Evolutionary conservation across 2,329 filamentous ascomycete genomes (phyloP).

Genomic region (Aspergillus quadricinctus): DNA sequence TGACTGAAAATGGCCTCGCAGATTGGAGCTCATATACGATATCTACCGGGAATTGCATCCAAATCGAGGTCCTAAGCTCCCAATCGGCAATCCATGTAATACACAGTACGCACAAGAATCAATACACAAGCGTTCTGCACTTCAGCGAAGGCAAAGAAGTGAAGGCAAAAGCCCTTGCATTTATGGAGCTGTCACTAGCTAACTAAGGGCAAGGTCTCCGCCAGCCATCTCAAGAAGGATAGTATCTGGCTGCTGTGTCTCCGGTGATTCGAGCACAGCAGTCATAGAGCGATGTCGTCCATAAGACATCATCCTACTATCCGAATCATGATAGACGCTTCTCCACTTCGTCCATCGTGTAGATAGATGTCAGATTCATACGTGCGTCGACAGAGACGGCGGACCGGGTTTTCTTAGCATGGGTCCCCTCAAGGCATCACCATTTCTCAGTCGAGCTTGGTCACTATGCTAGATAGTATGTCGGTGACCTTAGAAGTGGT

Average conservation of each 20-base stretch:
- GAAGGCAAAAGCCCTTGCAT: too few species aligned
- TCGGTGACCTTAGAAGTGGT: background rate
- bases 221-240: too few species aligned
- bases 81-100: background rate
- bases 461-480: background rate
- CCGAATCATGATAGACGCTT: background rate
- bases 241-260: background rate
- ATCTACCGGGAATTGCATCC: too few species aligned
- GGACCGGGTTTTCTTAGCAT: background rate
- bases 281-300: background rate
- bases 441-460: conserved; percentile 7
- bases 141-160: too few species aligned
- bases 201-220: background rate
- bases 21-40: too few species aligned
- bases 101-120: background rate
- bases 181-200: too few species aligned
- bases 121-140: background rate
- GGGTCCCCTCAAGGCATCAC: conserved; percentile 10
- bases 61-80: too few species aligned
- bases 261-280: background rate
- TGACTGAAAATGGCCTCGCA: too few species aligned
- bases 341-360: background rate
- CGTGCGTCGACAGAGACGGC: background rate
- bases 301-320: background rate
- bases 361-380: background rate